Percentiles rank a stretch among this genome's conserved stretches.
Evolutionary conservation across 2,329 filamentous ascomycete species (phyloP).

Genomic region (Sporothrix luriei): DNA sequence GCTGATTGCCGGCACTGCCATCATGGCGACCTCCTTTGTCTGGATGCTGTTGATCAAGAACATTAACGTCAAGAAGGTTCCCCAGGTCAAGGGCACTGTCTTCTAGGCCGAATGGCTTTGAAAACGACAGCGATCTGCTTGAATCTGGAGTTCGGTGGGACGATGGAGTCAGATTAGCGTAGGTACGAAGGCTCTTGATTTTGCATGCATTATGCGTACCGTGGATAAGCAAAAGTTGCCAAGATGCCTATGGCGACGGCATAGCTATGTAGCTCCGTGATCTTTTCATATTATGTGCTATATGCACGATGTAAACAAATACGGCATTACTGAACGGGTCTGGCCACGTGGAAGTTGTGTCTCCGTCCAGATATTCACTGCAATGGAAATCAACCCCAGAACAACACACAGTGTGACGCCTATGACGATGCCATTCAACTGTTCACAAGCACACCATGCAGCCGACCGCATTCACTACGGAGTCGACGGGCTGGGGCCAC

Average conservation of each 20-base stretch:
- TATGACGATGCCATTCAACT: not conserved
- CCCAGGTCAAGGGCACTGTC: conserved; percentile 32
- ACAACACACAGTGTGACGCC: not conserved
- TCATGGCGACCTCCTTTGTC: conserved; percentile 43
- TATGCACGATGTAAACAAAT: not conserved
- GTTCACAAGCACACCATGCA: not conserved
- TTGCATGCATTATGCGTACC: too few species aligned
- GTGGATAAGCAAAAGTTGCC: too few species aligned
- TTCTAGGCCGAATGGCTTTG: conserved; percentile 19
- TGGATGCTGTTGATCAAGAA: conserved; percentile 34
- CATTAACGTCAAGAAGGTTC: conserved; percentile 32
- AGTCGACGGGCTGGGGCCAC: too few species aligned
- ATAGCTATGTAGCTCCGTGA: not conserved
- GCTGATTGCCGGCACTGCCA: conserved; percentile 43
- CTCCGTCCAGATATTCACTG: not conserved
- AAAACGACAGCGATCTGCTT: too few species aligned
- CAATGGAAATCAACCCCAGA: not conserved
- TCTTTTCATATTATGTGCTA: not conserved
- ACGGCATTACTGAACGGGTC: not conserved
- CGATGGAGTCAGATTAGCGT: too few species aligned
- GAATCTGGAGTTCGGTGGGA: too few species aligned
- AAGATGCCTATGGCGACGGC: too few species aligned
- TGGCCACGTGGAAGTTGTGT: not conserved
- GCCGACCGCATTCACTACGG: too few species aligned
- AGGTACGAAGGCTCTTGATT: too few species aligned